Base-by-base conservation (phyloP, 2,329 filamentous ascomycete genomes). In the Penicillium verrucosum region DNA sequence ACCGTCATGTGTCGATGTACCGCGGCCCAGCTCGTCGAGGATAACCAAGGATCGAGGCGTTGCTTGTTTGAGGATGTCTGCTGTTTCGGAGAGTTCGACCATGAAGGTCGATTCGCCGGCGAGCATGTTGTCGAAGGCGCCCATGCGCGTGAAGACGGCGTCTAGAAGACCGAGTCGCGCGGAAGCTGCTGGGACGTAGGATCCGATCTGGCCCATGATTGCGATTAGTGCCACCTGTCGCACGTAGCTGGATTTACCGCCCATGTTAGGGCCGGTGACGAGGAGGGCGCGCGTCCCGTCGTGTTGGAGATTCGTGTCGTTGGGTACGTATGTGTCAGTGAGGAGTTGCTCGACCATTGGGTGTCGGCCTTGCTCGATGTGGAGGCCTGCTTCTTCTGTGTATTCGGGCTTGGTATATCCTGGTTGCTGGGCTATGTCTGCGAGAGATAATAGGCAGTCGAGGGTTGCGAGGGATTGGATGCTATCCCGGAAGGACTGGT, bases 211-310 rank as follows among this genome's bases (percentile, higher is more conserved):
- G 8, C 91, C 92, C 79, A 99, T 92, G 67, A 99, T 92, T 46
- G 89, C 85, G 60, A 97, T 91, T 7, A 99, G 85, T 10, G 94
- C 93, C 43, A 96, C 86, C 63, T 92, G 90, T 51, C 94, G 90
- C 23, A 99, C 93, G 73, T 96, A 99, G 56, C 89, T 94, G n/a
- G 91, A 96, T 72, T 99, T 99, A 55, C 94, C 94, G 67, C 94
- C 94, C 94, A 99, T 99, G 77, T 99, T 99, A 30, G 94, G 94
- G 0, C 94, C 94, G 0, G 94, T 99, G 67, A 99, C 88, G 54
- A 97, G 87, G 64, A 97, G 84, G 2, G 91, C 90, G 6, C 89
- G 82, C 0, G 85, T 83, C 0, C 80, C 71, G 1, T 85, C 82
- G 3, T 85, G 82, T n/a, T 85, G 82, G 45, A 97, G 83, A 2